phyloP scores from a whole-genome alignment of 2,329 filamentous ascomycete species.

The Chaetomium olivaceum region DNA sequence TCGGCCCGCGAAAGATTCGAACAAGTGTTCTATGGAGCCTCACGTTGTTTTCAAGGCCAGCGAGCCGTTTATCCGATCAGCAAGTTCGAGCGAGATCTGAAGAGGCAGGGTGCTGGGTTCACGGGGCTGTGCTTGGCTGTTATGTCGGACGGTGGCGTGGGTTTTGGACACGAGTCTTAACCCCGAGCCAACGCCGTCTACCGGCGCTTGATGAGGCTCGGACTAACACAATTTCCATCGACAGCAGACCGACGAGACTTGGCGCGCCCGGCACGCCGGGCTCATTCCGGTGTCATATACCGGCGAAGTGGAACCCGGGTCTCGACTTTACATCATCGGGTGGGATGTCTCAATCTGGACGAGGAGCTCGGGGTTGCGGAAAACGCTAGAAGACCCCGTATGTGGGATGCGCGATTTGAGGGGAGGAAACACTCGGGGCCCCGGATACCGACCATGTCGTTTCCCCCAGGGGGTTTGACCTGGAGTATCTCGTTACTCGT shows the following conservation, averaged over 20 bases:
- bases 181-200: slow-evolving; percentile 2
- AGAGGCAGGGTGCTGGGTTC: not conserved
- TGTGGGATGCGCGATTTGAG: slow-evolving; percentile 12
- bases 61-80: not conserved
- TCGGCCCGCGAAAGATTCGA: slow-evolving; percentile 3
- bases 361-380: not conserved
- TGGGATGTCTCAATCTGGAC: not conserved
- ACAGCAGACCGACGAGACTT: not conserved
- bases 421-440: slow-evolving; percentile 2
- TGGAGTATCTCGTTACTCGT: not conserved
- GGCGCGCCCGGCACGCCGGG: not conserved
- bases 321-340: slow-evolving; percentile 13
- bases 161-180: slow-evolving; percentile 5
- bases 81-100: not conserved
- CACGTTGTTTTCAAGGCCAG: not conserved
- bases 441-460: not conserved
- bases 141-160: not conserved
- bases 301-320: slow-evolving; percentile 1
- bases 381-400: not conserved
- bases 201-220: not conserved
- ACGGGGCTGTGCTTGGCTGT: not conserved
- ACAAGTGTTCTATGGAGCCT: slow-evolving; percentile 16
- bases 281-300: slow-evolving; percentile 11
- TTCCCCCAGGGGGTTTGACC: not conserved
- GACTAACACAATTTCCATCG: not conserved